Evolutionary conservation across 148 eudicot genomes (phyloP).

Genomic region (Linanthus parryae): DNA sequence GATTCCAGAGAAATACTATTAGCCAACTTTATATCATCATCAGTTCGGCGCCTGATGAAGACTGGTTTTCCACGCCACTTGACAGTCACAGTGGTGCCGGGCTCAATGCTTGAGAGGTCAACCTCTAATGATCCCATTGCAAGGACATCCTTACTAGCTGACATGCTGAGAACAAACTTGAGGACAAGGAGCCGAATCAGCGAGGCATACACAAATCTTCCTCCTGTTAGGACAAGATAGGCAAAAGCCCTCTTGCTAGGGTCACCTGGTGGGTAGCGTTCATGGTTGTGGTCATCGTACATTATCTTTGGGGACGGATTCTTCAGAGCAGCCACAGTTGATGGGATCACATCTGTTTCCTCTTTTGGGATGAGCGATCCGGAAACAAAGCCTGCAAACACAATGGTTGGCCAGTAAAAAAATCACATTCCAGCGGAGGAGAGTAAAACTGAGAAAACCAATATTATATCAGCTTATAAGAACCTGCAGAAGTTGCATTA

Average conservation of each 20-base stretch:
- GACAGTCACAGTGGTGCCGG: constrained; percentile 20
- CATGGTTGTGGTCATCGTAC: constrained; percentile 25
- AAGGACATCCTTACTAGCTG: constrained; percentile 30
- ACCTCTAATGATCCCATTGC: constrained; percentile 29
- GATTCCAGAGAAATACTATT: constrained; percentile 21
- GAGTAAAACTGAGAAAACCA: too few relatives aligned
- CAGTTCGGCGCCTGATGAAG: constrained; percentile 28
- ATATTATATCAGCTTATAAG: too few relatives aligned
- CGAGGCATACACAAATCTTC: constrained; percentile 31
- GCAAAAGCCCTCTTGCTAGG: constrained; percentile 28
- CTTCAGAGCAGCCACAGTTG: constrained; percentile 25
- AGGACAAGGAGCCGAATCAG: constrained; percentile 26
- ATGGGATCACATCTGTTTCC: constrained; percentile 9
- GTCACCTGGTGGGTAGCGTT: constrained; percentile 30
- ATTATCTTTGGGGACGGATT: constrained; percentile 23
- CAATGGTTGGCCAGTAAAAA: background rate
- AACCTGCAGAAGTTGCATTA: too few relatives aligned
- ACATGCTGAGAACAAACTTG: constrained; percentile 28
- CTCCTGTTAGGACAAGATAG: constrained; percentile 25
- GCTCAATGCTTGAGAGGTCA: constrained; percentile 28
- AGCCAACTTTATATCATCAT: constrained; percentile 23
- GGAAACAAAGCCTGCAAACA: constrained; percentile 18
- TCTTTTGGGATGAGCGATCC: constrained; percentile 16
- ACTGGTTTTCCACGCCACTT: constrained; percentile 31
- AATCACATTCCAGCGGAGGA: too few relatives aligned